Evolutionary conservation across 2,329 filamentous ascomycete species (phyloP), one percentile per base, ranked within the genome.

Genomic region (Scedosporium boydii): DNA sequence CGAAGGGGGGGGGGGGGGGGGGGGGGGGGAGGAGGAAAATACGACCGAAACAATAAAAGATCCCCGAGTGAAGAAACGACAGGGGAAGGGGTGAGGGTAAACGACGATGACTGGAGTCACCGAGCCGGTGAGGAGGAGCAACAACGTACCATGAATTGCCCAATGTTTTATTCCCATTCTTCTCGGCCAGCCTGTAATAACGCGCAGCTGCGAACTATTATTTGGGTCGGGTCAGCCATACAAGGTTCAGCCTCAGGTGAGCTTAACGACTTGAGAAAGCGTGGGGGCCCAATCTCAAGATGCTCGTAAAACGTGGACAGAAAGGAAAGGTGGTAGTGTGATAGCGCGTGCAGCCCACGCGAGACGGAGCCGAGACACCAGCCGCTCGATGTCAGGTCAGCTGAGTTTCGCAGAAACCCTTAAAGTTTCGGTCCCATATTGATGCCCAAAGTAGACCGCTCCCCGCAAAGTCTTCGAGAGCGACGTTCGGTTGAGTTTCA

Each of bases 161-260:
- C 66, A 98, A 80, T 62, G 87, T 92, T 80, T 96, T 97, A 76
- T 87, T 89, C 59, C 93, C 93, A 72, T 87, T 90, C 70, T 90
- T 82, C 77, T 98, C 95, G 44, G 95, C 93, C 70, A 93, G 82
- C 70, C 93, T 90, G 75, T 96, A 91, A 77, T 97, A 97, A 75
- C 89, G 90, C 68, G 95, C 93, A 69, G 95, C 83, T 69, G 82
- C 84, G 77, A 86, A 91, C 90, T 93, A 67, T 66, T 55, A 14
- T 23, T 23, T 18, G 21, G 51, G 51, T 55, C 51, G 23, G 51
- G 51, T 55, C 51, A 55, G 51, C 16, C 51, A 29, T 4, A 14
- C 18, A 4, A 55, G 12, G 51, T 18, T 26, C 51, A 29, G 51
- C 51, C 23, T 55, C 23, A 55, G 23, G 21, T 55, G 4, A 26